Evolutionary conservation across 495 filamentous ascomycete species (phyloP), one percentile per base, ranked within the genome.

Genomic region (Jackrogersella minutella): DNA sequence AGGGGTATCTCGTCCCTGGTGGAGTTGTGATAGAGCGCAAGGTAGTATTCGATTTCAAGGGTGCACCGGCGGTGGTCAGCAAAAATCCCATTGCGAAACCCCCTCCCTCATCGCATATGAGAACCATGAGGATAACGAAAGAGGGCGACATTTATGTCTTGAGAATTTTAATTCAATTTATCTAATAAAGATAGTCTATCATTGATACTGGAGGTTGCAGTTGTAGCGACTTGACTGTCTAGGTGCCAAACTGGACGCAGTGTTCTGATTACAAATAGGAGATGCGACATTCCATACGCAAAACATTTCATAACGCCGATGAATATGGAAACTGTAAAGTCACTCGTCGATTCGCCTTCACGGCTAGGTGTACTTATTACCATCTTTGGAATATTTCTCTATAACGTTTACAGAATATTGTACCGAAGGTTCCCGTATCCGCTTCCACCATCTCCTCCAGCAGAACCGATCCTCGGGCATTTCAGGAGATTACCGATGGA

Each of bases 381-480:
- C 0, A 6, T 66, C n/a, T 9, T 55, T 21, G 40, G 47, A 2
- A 7, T 39, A 4, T 30, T 72, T 21, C 10, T 70, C 19, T 66
- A 59, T 21, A 39, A 40, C 46, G 16, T 40, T n/a, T 51, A 58
- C 7, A 36, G 43, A 39, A 47, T 8, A 1, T 13, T 52, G 22
- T 59, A 55, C 14, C 58, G 2, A 56, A 74, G 22, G 53, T 68
- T 51, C 71, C 76, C 51, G 62, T 73, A 24, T 58, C 76, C 63
- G 34, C 80, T 72, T 52, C 81, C 64, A 34, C 79, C 73, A 30
- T 76, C 73, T 56, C 80, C 69, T 55, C 78, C 75, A 28, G 74
- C 61, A 39, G 78, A 77, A 72, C 74, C 74, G 31, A 46, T 82
- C 11, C 67, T 81, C 1, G 80, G 80, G 0, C 80, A 82, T 52